Percentiles rank a stretch among this genome's conserved stretches.
Evolutionary conservation across 805 yeast species (phyloP).

Genomic region (Sugiyamaella floridensis): DNA sequence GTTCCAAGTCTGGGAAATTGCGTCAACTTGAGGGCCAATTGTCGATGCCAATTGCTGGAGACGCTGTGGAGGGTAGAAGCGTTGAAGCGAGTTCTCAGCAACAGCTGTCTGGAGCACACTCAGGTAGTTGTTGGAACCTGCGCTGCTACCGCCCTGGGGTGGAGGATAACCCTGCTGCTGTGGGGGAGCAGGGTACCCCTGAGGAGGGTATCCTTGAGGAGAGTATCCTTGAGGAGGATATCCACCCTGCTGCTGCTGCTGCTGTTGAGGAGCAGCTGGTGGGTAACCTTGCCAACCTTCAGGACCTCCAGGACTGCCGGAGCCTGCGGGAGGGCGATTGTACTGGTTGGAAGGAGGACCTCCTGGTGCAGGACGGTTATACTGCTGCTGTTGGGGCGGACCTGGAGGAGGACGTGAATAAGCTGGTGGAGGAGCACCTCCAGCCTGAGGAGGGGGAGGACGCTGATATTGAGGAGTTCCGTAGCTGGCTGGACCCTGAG

Average conservation of each 20-base stretch:
- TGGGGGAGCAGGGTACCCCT: neutral
- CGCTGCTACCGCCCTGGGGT: conserved; percentile 8
- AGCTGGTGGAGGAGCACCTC: neutral
- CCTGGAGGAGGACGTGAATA: neutral
- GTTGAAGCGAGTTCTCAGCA: conserved; percentile 24
- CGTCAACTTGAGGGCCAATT: conserved; percentile 16
- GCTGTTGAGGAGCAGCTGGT: conserved; percentile 11
- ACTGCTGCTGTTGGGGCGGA: neutral
- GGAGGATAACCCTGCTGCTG: conserved; percentile 3
- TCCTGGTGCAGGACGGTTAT: conserved; percentile 2
- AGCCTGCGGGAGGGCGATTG: conserved; percentile 1
- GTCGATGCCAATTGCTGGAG: conserved; percentile 24
- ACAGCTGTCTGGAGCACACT: conserved; percentile 20
- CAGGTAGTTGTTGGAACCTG: conserved; percentile 12
- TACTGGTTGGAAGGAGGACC: conserved; percentile 2
- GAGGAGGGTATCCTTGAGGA: conserved; percentile 11
- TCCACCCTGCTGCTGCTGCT: conserved; percentile 5
- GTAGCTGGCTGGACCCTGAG: neutral
- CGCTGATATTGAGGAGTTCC: neutral
- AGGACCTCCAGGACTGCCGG: conserved; percentile 9
- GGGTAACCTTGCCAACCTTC: conserved; percentile 5
- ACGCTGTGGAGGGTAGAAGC: conserved; percentile 27
- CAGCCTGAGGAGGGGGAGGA: neutral
- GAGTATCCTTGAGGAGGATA: conserved; percentile 3
- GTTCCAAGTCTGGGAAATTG: conserved; percentile 22